A percentile compares a stretch with the other conserved stretches of the same genome.
Evolutionary conservation across 2,329 filamentous ascomycete species (phyloP).

Genomic region (Neopestalotiopsis rosae): DNA sequence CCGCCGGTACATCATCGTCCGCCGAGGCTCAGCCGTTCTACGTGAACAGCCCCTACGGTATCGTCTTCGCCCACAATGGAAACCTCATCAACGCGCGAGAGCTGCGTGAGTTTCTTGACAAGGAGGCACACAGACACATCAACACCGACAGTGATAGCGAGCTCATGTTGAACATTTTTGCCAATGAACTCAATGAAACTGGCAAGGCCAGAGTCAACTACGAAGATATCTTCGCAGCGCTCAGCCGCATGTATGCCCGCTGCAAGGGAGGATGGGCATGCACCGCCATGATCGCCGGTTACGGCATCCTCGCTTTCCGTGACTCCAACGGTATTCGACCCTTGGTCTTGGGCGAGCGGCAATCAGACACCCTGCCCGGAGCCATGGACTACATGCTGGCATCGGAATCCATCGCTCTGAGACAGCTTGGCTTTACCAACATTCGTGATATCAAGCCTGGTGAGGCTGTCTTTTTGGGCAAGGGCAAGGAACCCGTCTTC

Average conservation of each 20-base stretch:
- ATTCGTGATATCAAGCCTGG: constrained; percentile 75
- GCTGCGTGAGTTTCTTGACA: constrained; percentile 59
- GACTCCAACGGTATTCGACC: constrained; percentile 82
- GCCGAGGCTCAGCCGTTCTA: constrained; percentile 84
- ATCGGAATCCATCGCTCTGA: constrained; percentile 76
- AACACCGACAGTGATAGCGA: constrained; percentile 28
- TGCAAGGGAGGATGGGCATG: constrained; percentile 78
- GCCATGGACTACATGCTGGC: constrained; percentile 81
- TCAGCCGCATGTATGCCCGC: constrained; percentile 43
- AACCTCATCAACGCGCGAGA: constrained; percentile 78
- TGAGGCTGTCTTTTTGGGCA: constrained; percentile 78
- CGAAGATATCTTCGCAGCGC: constrained; percentile 77
- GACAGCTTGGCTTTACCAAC: constrained; percentile 73
- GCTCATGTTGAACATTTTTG: constrained; percentile 71
- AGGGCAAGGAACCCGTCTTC: constrained; percentile 72
- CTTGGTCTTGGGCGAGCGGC: constrained; percentile 43
- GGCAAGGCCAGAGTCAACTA: constrained; percentile 84
- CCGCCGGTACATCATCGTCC: constrained; percentile 20
- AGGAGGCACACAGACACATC: constrained; percentile 70
- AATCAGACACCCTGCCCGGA: constrained; percentile 55
- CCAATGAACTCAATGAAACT: constrained; percentile 80
- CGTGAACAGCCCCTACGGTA: constrained; percentile 77
- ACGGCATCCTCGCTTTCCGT: constrained; percentile 79
- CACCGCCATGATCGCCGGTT: constrained; percentile 84
- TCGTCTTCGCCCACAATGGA: constrained; percentile 76